Base-by-base conservation (phyloP, 768 basidiomycete genomes). In the Russula griseocarnosa region DNA sequence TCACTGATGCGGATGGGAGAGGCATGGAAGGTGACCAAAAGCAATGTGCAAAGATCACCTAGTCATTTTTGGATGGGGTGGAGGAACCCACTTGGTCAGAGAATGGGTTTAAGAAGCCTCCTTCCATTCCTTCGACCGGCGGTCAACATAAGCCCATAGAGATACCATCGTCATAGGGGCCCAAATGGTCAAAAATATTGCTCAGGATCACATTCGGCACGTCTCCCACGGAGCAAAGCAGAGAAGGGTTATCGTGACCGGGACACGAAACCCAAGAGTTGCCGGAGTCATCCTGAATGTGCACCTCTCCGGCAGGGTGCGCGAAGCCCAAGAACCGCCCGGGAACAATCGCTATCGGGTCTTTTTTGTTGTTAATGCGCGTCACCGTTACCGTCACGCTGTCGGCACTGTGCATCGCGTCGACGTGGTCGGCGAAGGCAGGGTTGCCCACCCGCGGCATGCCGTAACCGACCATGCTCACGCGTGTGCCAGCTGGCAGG, bases 381-480 rank as follows among this genome's bases (percentile, higher is more conserved):
- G 64, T 65, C 20, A 68, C 28, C 4, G 44, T 46, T 22, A 11
- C 3, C 5, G 3, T n/a, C 44, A 10, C 44, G n/a, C 44, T 22
- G 60, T 13, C 3, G 20, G 40, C 32, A 47, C 61, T 18, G 16
- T 47, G 36, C 38, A 44, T 52, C 24, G 60, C 40, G 46, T 69
- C 69, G 32, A 73, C 66, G 50, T 67, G 67, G 40, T 63, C 51
- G n/a, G 79, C 83, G 67, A 79, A 85, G 26, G 75, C 78, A 1
- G 71, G 58, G 69, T 82, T 82, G 10, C 83, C 82, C 32, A 84
- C 82, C 46, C 82, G 78, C 9, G 82, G 83, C 44, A 78, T 79
- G 3, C 81, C 81, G 66, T 76, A 84, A 0, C 82, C 82, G 50
- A 81, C 74, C 5, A 77, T 74, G 60, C 76, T 79, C 58, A 83